A percentile compares a stretch with the other conserved stretches of the same genome.
These are phyloP conservation scores for Pistacia atlantica DNA, from an alignment of 345 rosid species.

Conservation along the genomic window DNA sequence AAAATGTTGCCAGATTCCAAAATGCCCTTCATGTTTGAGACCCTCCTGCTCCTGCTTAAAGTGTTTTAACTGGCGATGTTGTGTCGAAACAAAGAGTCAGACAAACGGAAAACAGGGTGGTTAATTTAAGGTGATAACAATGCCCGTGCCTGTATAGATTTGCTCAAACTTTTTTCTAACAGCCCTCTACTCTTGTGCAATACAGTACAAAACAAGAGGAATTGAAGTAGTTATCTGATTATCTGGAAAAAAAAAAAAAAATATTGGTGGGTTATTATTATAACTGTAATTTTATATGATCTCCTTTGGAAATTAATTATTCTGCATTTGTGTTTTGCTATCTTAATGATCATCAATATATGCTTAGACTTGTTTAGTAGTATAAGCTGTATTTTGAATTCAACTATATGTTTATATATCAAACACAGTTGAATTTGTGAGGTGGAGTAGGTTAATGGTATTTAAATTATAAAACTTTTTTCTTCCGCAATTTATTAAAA, in stretches of 20 bases:
- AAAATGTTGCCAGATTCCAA: constrained; percentile 43
- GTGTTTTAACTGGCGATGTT: constrained; percentile 50
- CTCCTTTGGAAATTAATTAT: constrained; percentile 4
- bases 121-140: constrained; percentile 11
- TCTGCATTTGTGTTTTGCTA: too few relatives aligned
- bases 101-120: constrained; percentile 36
- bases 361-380: not conserved
- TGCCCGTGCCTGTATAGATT: constrained; percentile 42
- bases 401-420: too few relatives aligned
- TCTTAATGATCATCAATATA: too few relatives aligned
- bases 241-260: not conserved
- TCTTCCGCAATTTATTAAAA: too few relatives aligned
- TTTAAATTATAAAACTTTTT: too few relatives aligned
- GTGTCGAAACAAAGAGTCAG: constrained; percentile 25
- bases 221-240: constrained; percentile 16
- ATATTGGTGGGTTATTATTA: constrained; percentile 26
- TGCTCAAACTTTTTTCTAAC: constrained; percentile 38
- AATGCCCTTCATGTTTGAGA: constrained; percentile 28
- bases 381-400: too few relatives aligned
- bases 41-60: constrained; percentile 26
- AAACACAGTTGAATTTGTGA: too few relatives aligned
- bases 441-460: too few relatives aligned
- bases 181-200: constrained; percentile 26
- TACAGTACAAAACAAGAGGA: constrained; percentile 32
- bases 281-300: constrained; percentile 10